Evolutionary conservation across 2,329 filamentous ascomycete species (phyloP), one percentile per base, ranked within the genome.

Genomic region (Pseudopyrenochaeta lycopersici): DNA sequence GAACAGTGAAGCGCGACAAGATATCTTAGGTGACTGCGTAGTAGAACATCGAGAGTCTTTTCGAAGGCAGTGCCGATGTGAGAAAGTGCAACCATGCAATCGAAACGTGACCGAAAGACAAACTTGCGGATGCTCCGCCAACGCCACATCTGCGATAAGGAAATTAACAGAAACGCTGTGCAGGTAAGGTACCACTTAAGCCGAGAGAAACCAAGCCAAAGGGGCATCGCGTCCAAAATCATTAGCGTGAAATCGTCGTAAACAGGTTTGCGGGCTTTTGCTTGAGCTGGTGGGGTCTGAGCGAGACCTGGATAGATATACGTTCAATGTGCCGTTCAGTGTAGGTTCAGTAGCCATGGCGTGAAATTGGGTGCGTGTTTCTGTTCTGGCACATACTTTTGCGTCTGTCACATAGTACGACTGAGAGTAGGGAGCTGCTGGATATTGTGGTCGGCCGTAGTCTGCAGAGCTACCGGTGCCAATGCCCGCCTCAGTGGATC

Each of bases 331-430:
- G 9, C 27, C n/a, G 17, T 29, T 35, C 29, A 21, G 9, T 11
- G 46, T 0, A 35, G 39, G 18, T 48, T 46, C 49, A 62, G 32
- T 58, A 58, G 18, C 44, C 51, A 18, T 50, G 47, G 27, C 56
- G 51, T 15, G 61, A 44, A n/a, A 43, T 46, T 51, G 10, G 56
- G 40, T 23, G 52, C 36, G 17, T 58, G 59, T 21, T 63, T 62
- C 15, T 54, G 39, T 29, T 57, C 54, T 1, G 67, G 49, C 11
- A 58, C 42, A 39, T 65, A 72, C 42, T 71, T n/a, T 72, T 31
- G 64, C 53, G 18, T 74, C 71, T 14, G 65, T 51, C 10, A 71
- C 62, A 39, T 73, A 74, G 52, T 72, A 73, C 5, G 66, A 55
- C 15, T 61, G 61, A 40, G 66, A 57, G 30, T 68, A 64, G 31